Evolutionary conservation across 164 flowering plant species (phyloP).

Genomic region (Paratinospora sagittata): DNA sequence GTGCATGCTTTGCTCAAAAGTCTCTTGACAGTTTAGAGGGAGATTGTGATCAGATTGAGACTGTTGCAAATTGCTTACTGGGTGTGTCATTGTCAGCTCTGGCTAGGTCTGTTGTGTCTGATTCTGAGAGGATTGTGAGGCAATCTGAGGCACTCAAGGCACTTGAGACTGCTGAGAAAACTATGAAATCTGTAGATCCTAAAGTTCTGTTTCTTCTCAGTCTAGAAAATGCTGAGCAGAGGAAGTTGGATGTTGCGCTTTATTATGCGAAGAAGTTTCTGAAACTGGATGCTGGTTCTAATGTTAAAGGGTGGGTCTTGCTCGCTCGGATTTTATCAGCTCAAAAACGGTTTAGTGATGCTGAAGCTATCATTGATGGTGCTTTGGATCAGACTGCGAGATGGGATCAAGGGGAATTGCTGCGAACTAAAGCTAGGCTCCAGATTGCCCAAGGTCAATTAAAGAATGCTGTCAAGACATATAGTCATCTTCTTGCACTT

Average conservation of each 20-base stretch:
- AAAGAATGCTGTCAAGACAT: constrained; percentile 64
- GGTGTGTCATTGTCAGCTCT: constrained; percentile 55
- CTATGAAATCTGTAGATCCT: constrained; percentile 39
- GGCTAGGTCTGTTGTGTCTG: constrained; percentile 47
- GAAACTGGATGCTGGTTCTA: constrained; percentile 60
- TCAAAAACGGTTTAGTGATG: constrained; percentile 62
- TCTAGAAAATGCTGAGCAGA: constrained; percentile 80
- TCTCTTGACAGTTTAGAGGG: constrained; percentile 29
- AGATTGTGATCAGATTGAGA: constrained; percentile 35
- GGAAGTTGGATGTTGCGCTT: constrained; percentile 76
- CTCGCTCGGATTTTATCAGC: constrained; percentile 83
- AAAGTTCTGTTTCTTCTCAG: constrained; percentile 50
- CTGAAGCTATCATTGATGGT: constrained; percentile 65
- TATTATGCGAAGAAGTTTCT: constrained; percentile 62
- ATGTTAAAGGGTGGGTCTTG: constrained; percentile 50
- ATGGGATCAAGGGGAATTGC: constrained; percentile 76
- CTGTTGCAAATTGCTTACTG: constrained; percentile 49
- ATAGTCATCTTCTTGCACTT: constrained; percentile 72
- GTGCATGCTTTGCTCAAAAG: constrained; percentile 39
- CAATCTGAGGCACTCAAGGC: constrained; percentile 62
- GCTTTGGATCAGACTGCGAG: constrained; percentile 79
- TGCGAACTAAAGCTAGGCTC: constrained; percentile 75
- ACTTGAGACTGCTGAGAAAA: constrained; percentile 48
- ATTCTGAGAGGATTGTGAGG: constrained; percentile 36
- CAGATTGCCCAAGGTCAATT: constrained; percentile 66